Percentiles rank a stretch among this genome's conserved stretches.
Evolutionary conservation across 164 flowering plant genomes (phyloP).

Genomic region (Piper longum): DNA sequence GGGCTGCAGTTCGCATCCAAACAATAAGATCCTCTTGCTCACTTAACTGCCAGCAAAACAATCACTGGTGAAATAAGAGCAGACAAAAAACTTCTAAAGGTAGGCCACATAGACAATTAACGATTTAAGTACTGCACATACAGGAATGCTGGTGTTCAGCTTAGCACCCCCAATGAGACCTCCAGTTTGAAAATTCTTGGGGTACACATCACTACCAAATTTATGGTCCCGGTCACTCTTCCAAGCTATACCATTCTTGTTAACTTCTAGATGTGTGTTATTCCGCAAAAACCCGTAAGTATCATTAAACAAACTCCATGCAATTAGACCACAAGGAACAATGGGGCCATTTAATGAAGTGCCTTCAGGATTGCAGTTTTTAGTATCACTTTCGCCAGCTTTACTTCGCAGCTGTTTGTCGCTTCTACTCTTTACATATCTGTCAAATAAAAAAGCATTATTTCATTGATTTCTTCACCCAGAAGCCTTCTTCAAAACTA

Average conservation of each 20-base stretch:
- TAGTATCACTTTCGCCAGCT: conserved; percentile 33
- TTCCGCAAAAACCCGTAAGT: conserved; percentile 40
- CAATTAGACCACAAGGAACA: conserved; percentile 82
- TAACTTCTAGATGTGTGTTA: conserved; percentile 26
- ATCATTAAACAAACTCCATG: conserved; percentile 87
- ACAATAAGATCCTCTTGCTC: conserved; percentile 15
- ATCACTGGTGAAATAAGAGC: conserved; percentile 5
- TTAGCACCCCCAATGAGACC: conserved; percentile 69
- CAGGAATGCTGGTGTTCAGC: conserved; percentile 54
- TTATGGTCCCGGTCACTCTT: conserved; percentile 75
- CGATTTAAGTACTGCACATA: conserved; percentile 6
- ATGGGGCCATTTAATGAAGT: conserved; percentile 35
- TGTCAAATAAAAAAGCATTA: background rate
- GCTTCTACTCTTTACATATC: conserved; percentile 41
- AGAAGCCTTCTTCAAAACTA: no score
- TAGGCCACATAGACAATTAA: background rate
- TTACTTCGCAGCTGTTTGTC: conserved; percentile 60
- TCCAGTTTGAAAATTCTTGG: conserved; percentile 76
- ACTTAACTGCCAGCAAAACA: conserved; percentile 36
- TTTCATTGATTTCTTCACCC: no score
- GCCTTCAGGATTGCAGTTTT: conserved; percentile 62
- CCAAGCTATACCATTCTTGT: conserved; percentile 73
- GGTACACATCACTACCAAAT: conserved; percentile 74
- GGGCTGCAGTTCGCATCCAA: conserved; percentile 94
- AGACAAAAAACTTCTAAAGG: background rate